These are phyloP conservation scores for Geotrichum fermentans DNA, from an alignment of 1,139 yeast genomes.

Conservation along the genomic window DNA sequence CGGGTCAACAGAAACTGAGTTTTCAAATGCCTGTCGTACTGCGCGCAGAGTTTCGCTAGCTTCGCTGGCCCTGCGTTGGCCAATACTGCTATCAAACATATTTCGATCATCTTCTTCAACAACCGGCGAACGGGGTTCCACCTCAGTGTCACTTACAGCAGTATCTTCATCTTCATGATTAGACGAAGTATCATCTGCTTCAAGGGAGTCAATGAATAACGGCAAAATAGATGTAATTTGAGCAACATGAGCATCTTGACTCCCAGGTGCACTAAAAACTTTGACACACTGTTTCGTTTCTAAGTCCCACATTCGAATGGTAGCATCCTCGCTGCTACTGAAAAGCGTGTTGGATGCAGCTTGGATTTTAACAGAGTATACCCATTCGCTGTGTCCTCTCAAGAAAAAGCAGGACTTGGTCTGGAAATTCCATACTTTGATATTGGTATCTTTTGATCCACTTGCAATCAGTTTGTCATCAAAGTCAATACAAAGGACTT, in stretches of 20 bases:
- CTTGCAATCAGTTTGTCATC: constrained; percentile 79
- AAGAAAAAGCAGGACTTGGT: constrained; percentile 86
- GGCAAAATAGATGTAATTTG: constrained; percentile 91
- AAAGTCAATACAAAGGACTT: constrained; percentile 70
- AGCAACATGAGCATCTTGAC: constrained; percentile 36
- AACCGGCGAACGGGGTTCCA: too few species aligned
- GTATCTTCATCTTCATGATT: constrained; percentile 6
- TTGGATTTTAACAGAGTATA: constrained; percentile 83
- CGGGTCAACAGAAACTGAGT: not conserved
- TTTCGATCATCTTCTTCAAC: constrained; percentile 17
- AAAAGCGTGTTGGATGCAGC: constrained; percentile 71
- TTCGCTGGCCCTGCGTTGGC: not conserved
- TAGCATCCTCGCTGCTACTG: constrained; percentile 86
- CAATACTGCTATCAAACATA: constrained; percentile 8
- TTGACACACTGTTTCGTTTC: constrained; percentile 71
- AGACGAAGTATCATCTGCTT: constrained; percentile 35
- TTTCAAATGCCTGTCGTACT: not conserved
- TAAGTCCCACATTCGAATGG: constrained; percentile 93
- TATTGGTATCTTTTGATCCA: constrained; percentile 88
- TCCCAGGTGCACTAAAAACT: constrained; percentile 55
- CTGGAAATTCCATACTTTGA: constrained; percentile 95
- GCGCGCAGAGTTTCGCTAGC: not conserved
- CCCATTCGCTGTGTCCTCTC: constrained; percentile 91
- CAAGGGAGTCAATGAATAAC: constrained; percentile 50
- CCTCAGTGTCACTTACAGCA: constrained; percentile 16